phyloP scores from a whole-genome alignment of 2,329 filamentous ascomycete genomes.

The Atkinsonella hypoxylon region DNA sequence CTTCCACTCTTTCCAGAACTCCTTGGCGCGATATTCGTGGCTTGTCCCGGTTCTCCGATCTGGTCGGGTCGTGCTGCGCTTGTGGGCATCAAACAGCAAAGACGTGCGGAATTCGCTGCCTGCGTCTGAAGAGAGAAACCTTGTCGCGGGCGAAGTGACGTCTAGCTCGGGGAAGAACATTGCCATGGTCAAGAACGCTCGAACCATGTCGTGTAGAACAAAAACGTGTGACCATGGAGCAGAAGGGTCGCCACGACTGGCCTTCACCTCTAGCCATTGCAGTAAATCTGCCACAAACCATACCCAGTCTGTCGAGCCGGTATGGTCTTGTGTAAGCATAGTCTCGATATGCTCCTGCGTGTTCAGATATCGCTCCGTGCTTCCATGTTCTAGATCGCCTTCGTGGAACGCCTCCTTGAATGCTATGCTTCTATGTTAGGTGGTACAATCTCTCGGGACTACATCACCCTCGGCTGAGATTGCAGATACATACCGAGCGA shows the following conservation, averaged over 20 bases:
- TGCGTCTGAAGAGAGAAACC: constrained; percentile 10
- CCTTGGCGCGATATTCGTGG: constrained; percentile 11
- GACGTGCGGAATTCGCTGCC: constrained; percentile 11
- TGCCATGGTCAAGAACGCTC: constrained; percentile 13
- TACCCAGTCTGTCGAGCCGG: constrained; percentile 13
- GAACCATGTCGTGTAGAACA: constrained; percentile 14
- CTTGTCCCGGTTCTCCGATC: constrained; percentile 14
- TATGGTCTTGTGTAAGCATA: constrained; percentile 9
- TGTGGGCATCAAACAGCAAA: constrained; percentile 11
- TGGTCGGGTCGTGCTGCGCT: constrained; percentile 11
- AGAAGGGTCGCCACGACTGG: constrained; percentile 9
- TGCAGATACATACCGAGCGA: constrained; percentile 10
- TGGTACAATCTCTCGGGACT: too few relatives aligned
- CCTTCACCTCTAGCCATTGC: constrained; percentile 12
- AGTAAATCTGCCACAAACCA: constrained; percentile 13
- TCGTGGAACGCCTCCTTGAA: constrained; percentile 17
- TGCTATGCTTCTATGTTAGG: neutral
- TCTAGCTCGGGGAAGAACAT: constrained; percentile 16
- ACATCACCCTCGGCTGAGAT: too few relatives aligned
- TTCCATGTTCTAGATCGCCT: constrained; percentile 16
- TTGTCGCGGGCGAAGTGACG: constrained; percentile 6
- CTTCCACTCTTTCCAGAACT: constrained; percentile 15
- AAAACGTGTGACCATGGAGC: constrained; percentile 16
- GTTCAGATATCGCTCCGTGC: constrained; percentile 9
- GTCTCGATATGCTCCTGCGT: constrained; percentile 10